Evolutionary conservation across 2,329 filamentous ascomycete species (phyloP), one percentile per base, ranked within the genome.

Genomic region (Huntiella omanensis): DNA sequence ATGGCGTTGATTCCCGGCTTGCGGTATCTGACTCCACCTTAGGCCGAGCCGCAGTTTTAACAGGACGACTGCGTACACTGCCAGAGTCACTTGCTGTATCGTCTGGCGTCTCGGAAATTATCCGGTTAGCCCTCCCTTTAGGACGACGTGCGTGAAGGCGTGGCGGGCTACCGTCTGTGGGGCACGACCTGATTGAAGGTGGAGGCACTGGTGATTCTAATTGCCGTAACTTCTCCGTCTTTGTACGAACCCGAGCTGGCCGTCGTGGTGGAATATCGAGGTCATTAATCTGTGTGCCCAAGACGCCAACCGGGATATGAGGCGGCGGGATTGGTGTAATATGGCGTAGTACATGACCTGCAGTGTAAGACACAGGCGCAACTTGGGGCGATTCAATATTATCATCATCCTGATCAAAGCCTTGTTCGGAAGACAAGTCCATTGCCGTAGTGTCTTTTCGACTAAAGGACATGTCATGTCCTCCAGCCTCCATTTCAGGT

Each of bases 101-200:
- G 22, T 47, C 45, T 4, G 45, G 41, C 11, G 38, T 47, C 13
- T 47, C 40, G 12, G 40, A 33, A 28, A 47, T 17, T 34, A 47
- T 37, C 11, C 38, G 22, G 36, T 41, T 42, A 10, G 39, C 45
- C 15, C 36, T 41, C 2, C 45, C 45, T 37, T 40, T 47, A 5
- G 36, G 38, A n/a, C 45, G 32, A 11, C 34, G 33, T 13, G 33
- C 12, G 5, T 38, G 45, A 4, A 47, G 32, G 7, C 38, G 28
- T 6, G 45, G 45, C 4, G 38, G 45, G 5, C 38, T 47, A 13
- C 40, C 45, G 13, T 47, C 38, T 11, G 45, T 42, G 15, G n/a
- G 32, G 7, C 32, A 16, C 8, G 45, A 32, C 3, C 16, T 33
- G 6, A 10, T 16, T 1, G 45, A 37, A 7, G 19, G 12, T 16